phyloP scores from a whole-genome alignment of 345 rosid genomes.

The Melaleuca alternifolia region DNA sequence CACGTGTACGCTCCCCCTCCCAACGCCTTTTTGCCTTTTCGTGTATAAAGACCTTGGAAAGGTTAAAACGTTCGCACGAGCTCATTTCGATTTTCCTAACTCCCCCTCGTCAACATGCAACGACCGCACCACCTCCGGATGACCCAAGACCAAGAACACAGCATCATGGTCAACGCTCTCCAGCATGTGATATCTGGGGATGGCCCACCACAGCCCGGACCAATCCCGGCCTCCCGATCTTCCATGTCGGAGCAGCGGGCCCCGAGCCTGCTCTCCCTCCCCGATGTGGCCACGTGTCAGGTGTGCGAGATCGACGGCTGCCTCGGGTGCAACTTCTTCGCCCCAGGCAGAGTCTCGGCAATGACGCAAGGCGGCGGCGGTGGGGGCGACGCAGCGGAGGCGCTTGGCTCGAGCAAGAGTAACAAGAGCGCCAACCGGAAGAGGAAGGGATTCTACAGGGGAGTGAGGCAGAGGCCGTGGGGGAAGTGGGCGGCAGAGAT shows the following conservation, averaged over 20 bases:
- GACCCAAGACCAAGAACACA: not conserved
- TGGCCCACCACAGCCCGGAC: not conserved
- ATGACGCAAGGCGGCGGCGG: not conserved
- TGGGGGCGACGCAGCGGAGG: not conserved
- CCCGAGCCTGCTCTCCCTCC: not conserved
- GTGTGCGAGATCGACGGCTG: not conserved
- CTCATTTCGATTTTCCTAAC: not conserved
- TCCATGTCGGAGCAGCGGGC: not conserved
- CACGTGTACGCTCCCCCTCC: not conserved
- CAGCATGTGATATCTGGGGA: not conserved
- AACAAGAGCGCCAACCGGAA: not conserved
- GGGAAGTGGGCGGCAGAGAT: conserved; percentile 3
- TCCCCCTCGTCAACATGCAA: not conserved
- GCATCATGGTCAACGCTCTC: not conserved
- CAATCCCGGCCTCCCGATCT: not conserved
- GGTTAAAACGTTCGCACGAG: not conserved
- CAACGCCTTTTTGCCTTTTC: not conserved
- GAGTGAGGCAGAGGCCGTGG: conserved; percentile 1
- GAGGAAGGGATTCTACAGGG: not conserved
- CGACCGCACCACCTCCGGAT: not conserved
- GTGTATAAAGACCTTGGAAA: accelerated
- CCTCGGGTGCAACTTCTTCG: not conserved
- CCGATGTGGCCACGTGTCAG: not conserved
- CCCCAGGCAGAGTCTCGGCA: not conserved
- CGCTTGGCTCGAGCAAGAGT: not conserved